These are phyloP conservation scores for Spathaspora gorwiae DNA, from an alignment of 805 yeast species.

Conservation along the genomic window DNA sequence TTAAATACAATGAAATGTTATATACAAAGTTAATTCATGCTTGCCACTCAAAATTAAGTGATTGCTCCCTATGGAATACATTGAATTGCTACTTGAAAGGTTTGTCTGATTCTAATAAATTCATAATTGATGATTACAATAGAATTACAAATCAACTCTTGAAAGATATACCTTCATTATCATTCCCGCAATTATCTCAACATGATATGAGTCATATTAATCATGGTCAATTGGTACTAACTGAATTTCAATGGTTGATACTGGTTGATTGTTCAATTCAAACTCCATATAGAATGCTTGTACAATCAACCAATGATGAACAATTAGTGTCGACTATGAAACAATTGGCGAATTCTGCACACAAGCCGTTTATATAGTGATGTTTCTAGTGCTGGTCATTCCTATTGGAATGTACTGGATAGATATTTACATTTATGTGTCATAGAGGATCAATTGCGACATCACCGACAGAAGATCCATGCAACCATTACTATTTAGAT, in stretches of 20 bases:
- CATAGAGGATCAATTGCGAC: too few species aligned
- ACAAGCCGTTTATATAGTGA: background rate
- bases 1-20: background rate
- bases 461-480: too few species aligned
- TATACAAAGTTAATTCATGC: constrained; percentile 1
- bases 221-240: background rate
- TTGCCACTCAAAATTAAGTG: constrained; percentile 15
- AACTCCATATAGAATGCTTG: constrained; percentile 9
- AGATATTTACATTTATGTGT: too few species aligned
- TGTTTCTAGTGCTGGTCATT: too few species aligned
- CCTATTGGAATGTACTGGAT: too few species aligned
- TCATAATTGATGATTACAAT: background rate
- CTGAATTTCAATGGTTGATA: constrained; percentile 9
- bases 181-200: background rate
- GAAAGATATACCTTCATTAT: background rate
- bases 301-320: background rate
- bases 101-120: too few species aligned
- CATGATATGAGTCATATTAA: background rate
- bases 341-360: background rate
- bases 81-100: constrained; percentile 6
- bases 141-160: background rate
- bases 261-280: constrained; percentile 8
- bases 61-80: constrained; percentile 21
- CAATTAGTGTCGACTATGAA: background rate
- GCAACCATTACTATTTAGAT: too few species aligned